Conservation (phyloP, 2,329 filamentous ascomycete species). For the Penicillium sp. region DNA sequence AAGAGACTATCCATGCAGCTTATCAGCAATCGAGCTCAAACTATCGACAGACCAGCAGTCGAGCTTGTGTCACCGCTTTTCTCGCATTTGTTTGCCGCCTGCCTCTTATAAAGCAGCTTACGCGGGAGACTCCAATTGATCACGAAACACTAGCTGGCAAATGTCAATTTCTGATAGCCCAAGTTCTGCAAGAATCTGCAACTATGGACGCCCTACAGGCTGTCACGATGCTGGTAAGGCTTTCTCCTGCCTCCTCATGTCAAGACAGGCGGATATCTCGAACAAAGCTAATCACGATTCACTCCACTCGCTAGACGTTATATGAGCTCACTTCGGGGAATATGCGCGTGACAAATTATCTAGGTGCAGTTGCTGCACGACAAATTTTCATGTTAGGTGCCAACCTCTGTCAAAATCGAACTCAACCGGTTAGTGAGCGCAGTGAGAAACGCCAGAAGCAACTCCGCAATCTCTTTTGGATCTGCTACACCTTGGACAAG, state of each 20-base stretch:
- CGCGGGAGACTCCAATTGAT: constrained; percentile 37
- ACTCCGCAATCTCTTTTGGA: constrained; percentile 56
- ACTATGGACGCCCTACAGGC: constrained; percentile 53
- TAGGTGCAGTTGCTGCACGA: constrained; percentile 52
- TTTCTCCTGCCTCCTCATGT: neutral
- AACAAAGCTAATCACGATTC: neutral
- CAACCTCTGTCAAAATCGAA: constrained; percentile 38
- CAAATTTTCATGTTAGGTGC: constrained; percentile 56
- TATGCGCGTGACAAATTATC: constrained; percentile 51
- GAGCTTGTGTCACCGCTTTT: constrained; percentile 56
- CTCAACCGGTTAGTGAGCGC: constrained; percentile 15
- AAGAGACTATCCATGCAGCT: constrained; percentile 50
- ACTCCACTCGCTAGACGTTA: constrained; percentile 38
- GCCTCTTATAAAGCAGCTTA: constrained; percentile 17
- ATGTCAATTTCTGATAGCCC: constrained; percentile 49
- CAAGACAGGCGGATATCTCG: neutral
- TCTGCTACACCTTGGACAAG: constrained; percentile 60
- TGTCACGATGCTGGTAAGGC: constrained; percentile 54
- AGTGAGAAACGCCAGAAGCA: constrained; percentile 32
- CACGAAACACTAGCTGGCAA: constrained; percentile 47
- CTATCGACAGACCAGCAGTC: constrained; percentile 41
- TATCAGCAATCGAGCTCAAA: constrained; percentile 40
- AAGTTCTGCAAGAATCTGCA: constrained; percentile 48
- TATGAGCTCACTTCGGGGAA: constrained; percentile 54
- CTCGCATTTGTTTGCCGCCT: constrained; percentile 43